phyloP scores from a whole-genome alignment of 2,329 filamentous ascomycete genomes.

The Cordyceps militaris region DNA sequence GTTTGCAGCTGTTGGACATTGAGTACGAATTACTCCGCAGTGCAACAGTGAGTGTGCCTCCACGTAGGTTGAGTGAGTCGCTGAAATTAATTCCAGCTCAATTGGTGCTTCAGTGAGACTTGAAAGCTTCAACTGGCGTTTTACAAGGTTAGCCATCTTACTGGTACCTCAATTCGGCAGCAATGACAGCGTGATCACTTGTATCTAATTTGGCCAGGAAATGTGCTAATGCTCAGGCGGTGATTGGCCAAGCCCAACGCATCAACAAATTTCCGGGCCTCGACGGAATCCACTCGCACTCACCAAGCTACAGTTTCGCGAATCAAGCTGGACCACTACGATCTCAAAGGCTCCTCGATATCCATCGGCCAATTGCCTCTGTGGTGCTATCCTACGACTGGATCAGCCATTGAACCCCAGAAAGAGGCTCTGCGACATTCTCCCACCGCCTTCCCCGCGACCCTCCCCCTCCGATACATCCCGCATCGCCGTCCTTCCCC shows the following conservation, averaged over 20 bases:
- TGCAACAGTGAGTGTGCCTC: not conserved
- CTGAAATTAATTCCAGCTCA: not conserved
- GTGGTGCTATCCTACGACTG: slow-evolving; percentile 3
- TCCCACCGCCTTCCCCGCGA: not conserved
- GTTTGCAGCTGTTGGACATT: not conserved
- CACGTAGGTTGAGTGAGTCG: not conserved
- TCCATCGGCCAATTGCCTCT: slow-evolving; percentile 11
- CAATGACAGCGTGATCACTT: not conserved
- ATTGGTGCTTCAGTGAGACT: not conserved
- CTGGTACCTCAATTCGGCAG: not conserved
- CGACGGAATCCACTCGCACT: slow-evolving; percentile 5
- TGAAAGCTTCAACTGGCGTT: not conserved
- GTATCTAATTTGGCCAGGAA: not conserved
- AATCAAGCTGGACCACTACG: slow-evolving; percentile 10
- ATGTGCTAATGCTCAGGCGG: slow-evolving; percentile 9
- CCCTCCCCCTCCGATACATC: not conserved
- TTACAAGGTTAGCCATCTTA: not conserved
- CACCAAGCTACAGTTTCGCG: slow-evolving; percentile 13
- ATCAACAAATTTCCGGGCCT: slow-evolving; percentile 13
- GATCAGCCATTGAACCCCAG: slow-evolving; percentile 13
- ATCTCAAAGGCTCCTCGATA: slow-evolving; percentile 5
- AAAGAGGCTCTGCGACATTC: slow-evolving; percentile 18
- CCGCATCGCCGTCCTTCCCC: slow-evolving; percentile 18
- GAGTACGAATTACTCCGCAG: not conserved
- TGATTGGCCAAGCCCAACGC: slow-evolving; percentile 10